These are phyloP conservation scores for Pyrus betulifolia DNA, from an alignment of 306 rosid genomes.

Conservation along the genomic window DNA sequence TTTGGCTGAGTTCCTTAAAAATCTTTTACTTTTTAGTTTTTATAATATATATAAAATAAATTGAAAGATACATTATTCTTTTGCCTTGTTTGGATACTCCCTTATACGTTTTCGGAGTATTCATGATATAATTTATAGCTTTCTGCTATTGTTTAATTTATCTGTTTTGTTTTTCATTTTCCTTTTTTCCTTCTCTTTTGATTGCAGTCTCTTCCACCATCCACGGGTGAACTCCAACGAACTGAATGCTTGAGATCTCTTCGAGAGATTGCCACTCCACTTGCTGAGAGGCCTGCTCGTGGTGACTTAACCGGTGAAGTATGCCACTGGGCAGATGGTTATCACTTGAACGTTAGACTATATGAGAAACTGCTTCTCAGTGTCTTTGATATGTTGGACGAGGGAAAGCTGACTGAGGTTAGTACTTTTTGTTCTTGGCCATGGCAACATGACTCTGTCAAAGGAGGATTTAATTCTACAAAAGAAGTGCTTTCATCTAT, in stretches of 20 bases:
- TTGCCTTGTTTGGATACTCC: not conserved
- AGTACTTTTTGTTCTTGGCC: conserved; percentile 31
- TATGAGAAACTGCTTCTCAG: conserved; percentile 89
- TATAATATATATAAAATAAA: too few relatives aligned
- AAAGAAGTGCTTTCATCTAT: conserved; percentile 6
- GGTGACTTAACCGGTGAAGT: conserved; percentile 99
- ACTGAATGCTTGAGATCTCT: conserved; percentile 85
- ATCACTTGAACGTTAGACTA: conserved; percentile 76
- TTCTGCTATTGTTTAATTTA: not conserved
- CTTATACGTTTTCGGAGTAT: too few relatives aligned
- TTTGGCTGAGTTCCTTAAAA: not conserved
- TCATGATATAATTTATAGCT: not conserved
- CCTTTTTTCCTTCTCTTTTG: conserved; percentile 4
- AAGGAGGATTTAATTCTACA: conserved; percentile 14
- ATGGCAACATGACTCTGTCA: conserved; percentile 6
- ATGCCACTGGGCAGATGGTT: conserved; percentile 99
- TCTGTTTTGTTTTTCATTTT: not conserved
- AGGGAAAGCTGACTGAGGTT: conserved; percentile 93
- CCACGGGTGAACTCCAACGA: conserved; percentile 88
- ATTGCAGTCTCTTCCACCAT: conserved; percentile 74
- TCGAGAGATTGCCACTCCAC: conserved; percentile 74
- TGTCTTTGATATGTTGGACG: conserved; percentile 94
- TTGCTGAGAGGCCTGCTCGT: conserved; percentile 95
- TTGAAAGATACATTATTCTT: not conserved
- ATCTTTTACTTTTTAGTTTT: not conserved